Conservation (phyloP, 2,329 filamentous ascomycete genomes). For the Alternaria alternata region DNA sequence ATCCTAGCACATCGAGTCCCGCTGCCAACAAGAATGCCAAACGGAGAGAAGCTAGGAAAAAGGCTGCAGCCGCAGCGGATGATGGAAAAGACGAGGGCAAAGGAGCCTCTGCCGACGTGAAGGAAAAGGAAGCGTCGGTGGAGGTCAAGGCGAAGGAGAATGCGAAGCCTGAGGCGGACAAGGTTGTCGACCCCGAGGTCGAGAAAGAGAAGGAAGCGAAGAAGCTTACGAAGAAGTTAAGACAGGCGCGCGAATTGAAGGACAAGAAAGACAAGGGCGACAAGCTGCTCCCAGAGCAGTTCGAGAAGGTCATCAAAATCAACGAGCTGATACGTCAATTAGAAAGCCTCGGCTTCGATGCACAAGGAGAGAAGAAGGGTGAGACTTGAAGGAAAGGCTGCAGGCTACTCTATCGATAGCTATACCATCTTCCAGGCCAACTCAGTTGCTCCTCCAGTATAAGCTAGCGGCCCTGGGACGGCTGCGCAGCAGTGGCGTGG, state of each 20-base stretch:
- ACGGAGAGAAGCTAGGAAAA: constrained; percentile 71
- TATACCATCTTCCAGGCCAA: background rate
- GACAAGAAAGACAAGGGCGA: constrained; percentile 90
- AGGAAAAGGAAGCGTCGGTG: constrained; percentile 30
- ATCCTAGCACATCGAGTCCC: constrained; percentile 60
- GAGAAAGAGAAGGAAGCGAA: constrained; percentile 93
- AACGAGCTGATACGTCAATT: constrained; percentile 91
- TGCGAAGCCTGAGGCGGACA: constrained; percentile 32
- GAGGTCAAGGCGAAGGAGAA: constrained; percentile 24
- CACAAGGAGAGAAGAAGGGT: constrained; percentile 72
- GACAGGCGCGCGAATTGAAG: constrained; percentile 89
- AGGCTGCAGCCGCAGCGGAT: constrained; percentile 54
- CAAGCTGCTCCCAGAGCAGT: constrained; percentile 86
- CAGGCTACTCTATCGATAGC: background rate
- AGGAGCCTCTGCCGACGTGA: constrained; percentile 41
- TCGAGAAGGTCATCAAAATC: constrained; percentile 97
- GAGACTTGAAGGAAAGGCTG: constrained; percentile 34
- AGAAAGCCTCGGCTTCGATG: constrained; percentile 82
- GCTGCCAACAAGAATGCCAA: constrained; percentile 87
- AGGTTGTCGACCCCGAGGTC: constrained; percentile 68
- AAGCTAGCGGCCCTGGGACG: background rate
- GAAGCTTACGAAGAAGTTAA: constrained; percentile 91
- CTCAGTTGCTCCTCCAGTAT: background rate
- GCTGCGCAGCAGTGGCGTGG: background rate
- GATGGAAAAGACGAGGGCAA: constrained; percentile 61